Evolutionary conservation across 176 grass and related monocot species (phyloP), one percentile per base, ranked within the genome.

Genomic region (Cenchrus americanus): DNA sequence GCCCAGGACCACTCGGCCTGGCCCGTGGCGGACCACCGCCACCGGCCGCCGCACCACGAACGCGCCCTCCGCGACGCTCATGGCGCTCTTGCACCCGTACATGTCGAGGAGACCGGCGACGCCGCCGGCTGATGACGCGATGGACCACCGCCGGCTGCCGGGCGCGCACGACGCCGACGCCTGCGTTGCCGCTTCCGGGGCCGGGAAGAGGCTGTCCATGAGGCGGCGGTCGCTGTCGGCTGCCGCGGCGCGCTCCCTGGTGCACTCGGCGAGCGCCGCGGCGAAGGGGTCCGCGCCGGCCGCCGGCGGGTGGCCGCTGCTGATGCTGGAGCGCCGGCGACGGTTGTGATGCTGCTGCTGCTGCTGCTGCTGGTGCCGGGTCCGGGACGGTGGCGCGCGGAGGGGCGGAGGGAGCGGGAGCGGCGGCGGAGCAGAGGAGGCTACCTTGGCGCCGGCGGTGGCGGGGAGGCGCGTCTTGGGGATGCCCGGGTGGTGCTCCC

Each of bases 401-500:
- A 82, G 82, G 17, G 78, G 69, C 3, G 80, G 81, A 19, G 85
- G 71, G 51, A 80, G 83, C 30, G 73, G 67, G 79, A 78, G 77
- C 69, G 89, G 53, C 86, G 1, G 57, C 46, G 64, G 23, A 53
- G 87, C n/a, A 18, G 77, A 17, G 44, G 83, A 48, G 37, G 81
- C 30, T 4, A 54, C 32, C 41, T 62, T 42, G 19, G 53, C 18
- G 53, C 14, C 7, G 52, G 62, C 19, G 40, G 15, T n/a, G 19
- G 30, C 30, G 14, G 14, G 11, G 14, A 79, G 14, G 30, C 44
- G 76, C 21, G 30, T 76, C 86, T 99, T 99, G 27, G 96, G 96
- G 78, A 94, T 92, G 62, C 96, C 96, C 1, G 96, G 96, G 71
- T 86, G 91, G 80, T 92, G 91, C 71, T 99, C 96, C 96, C 96